These are phyloP conservation scores for Kodamaea alishanica DNA, from an alignment of 1,139 yeast species.

Conservation along the genomic window DNA sequence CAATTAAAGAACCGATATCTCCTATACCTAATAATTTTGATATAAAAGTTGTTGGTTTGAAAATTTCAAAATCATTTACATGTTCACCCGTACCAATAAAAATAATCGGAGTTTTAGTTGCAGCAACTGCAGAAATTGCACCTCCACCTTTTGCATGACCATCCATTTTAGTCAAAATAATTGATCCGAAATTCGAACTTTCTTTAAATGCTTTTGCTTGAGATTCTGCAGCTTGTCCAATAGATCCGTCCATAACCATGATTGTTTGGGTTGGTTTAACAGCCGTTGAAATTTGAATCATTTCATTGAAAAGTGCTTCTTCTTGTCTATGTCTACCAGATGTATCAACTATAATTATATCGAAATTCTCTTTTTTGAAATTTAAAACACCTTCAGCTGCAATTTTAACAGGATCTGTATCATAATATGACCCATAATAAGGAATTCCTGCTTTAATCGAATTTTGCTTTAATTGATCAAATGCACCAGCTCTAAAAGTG, in stretches of 20 bases:
- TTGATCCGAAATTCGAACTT: conserved; percentile 89
- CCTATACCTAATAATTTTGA: conserved; percentile 93
- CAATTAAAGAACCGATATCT: conserved; percentile 90
- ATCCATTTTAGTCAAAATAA: conserved; percentile 93
- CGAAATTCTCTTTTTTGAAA: conserved; percentile 88
- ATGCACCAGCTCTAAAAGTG: conserved; percentile 99
- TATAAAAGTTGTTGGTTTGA: conserved; percentile 84
- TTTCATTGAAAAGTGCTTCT: conserved; percentile 84
- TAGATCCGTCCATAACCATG: conserved; percentile 96
- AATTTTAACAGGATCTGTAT: conserved; percentile 91
- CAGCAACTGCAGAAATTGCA: conserved; percentile 97
- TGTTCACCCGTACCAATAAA: conserved; percentile 99
- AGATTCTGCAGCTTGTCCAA: conserved; percentile 97
- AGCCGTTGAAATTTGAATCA: conserved; percentile 86
- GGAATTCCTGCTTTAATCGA: conserved; percentile 95
- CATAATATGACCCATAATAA: conserved; percentile 90
- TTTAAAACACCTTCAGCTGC: conserved; percentile 89
- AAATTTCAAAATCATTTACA: conserved; percentile 86
- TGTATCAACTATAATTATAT: conserved; percentile 92
- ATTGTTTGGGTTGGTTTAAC: conserved; percentile 91
- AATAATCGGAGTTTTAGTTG: conserved; percentile 92
- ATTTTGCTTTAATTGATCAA: conserved; percentile 95
- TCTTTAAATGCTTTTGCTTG: conserved; percentile 95
- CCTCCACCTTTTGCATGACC: conserved; percentile 99
- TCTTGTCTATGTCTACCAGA: conserved; percentile 98